Evolutionary conservation across 495 filamentous ascomycete species (phyloP).

Genomic region (Podospora conica): DNA sequence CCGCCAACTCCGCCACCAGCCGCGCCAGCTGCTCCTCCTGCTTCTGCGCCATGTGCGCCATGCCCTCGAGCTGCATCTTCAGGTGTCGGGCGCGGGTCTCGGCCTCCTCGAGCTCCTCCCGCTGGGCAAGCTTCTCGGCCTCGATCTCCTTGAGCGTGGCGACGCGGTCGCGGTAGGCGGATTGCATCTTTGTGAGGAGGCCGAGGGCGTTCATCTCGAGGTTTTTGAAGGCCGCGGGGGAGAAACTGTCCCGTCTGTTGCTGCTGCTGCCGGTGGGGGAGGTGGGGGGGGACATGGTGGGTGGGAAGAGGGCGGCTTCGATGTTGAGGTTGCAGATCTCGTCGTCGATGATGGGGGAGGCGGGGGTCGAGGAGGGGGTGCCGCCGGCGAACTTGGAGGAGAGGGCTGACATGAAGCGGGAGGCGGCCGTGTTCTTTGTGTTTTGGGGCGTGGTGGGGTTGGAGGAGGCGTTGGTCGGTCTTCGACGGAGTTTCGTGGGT

Average conservation of each 20-base stretch:
- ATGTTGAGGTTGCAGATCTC: conserved; percentile 63
- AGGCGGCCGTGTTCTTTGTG: conserved; percentile 32
- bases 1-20: conserved; percentile 57
- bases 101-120: conserved; percentile 71
- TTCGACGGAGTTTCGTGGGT: conserved; percentile 25
- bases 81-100: conserved; percentile 58
- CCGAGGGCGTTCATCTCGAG: conserved; percentile 61
- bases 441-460: conserved; percentile 31
- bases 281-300: conserved; percentile 37
- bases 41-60: conserved; percentile 60
- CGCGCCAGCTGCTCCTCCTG: conserved; percentile 59
- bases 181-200: conserved; percentile 60
- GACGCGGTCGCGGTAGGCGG: conserved; percentile 61
- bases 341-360: conserved; percentile 37
- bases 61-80: conserved; percentile 68
- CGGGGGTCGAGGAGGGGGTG: conserved; percentile 15
- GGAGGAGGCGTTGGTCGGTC: conserved; percentile 5
- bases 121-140: conserved; percentile 57
- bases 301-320: conserved; percentile 51
- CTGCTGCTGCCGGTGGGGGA: conserved; percentile 25
- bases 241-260: conserved; percentile 55
- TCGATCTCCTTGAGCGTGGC: conserved; percentile 52
- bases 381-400: conserved; percentile 32
- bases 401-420: conserved; percentile 41
- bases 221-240: conserved; percentile 62